Conservation (phyloP, 2,329 filamentous ascomycete species). For the Emericellopsis cladophorae region DNA sequence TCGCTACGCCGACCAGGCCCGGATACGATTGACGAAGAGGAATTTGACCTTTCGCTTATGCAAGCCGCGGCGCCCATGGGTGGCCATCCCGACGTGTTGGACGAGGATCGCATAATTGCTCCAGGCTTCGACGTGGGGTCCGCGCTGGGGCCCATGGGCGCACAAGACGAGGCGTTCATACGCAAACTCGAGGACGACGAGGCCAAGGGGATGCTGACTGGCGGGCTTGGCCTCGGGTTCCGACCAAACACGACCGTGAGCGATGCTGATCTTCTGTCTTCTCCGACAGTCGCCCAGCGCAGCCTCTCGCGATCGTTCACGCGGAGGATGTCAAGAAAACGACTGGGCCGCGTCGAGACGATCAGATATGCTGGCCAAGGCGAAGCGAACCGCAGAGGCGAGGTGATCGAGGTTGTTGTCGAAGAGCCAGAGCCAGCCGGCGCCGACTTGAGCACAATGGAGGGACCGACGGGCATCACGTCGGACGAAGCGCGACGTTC, state of each 20-base stretch:
- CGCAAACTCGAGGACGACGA: constrained; percentile 36
- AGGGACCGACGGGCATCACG: constrained; percentile 22
- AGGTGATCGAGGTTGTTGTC: constrained; percentile 46
- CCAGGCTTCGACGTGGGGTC: constrained; percentile 32
- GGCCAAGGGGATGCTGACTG: constrained; percentile 39
- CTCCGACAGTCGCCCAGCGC: constrained; percentile 17
- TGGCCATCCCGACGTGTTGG: constrained; percentile 16
- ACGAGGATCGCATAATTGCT: constrained; percentile 11
- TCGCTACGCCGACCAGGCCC: constrained; percentile 6
- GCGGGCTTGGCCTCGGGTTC: constrained; percentile 44
- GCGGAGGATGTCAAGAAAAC: constrained; percentile 12
- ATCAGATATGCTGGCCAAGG: constrained; percentile 39
- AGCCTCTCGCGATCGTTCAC: constrained; percentile 29
- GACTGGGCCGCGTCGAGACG: constrained; percentile 20
- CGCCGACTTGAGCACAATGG: constrained; percentile 37
- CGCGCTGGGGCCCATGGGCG: constrained; percentile 29
- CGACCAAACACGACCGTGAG: constrained; percentile 31
- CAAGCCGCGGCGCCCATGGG: constrained; percentile 26
- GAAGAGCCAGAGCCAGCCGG: constrained; percentile 19
- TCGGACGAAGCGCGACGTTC: constrained; percentile 20
- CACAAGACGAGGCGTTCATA: constrained; percentile 31
- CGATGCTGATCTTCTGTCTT: constrained; percentile 35
- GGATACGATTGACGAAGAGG: constrained; percentile 23
- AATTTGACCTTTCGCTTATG: constrained; percentile 29
- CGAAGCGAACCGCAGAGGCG: constrained; percentile 46